These are phyloP conservation scores for Trypanosoma theileri DNA, from an alignment of 208 protist genomes.

Conservation along the genomic window DNA sequence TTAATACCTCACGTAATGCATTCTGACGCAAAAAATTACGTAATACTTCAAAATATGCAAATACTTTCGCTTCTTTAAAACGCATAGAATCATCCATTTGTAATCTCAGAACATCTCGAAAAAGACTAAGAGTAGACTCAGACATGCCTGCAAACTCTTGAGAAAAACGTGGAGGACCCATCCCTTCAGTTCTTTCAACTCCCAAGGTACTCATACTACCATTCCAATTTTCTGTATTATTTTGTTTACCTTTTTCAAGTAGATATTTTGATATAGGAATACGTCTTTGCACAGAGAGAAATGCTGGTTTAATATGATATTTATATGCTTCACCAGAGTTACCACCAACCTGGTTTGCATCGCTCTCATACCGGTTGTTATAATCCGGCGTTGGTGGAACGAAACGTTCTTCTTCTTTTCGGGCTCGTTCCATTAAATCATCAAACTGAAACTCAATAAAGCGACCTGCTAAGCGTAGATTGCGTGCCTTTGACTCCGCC, in stretches of 20 bases:
- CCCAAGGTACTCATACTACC: not conserved
- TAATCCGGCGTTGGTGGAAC: constrained; percentile 42
- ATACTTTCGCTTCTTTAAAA: constrained; percentile 77
- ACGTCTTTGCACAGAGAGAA: constrained; percentile 58
- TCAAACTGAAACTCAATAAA: constrained; percentile 87
- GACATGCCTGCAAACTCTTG: constrained; percentile 77
- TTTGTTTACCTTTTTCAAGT: constrained; percentile 35
- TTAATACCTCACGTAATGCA: constrained; percentile 72
- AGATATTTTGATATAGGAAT: constrained; percentile 64
- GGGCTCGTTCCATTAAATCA: constrained; percentile 60
- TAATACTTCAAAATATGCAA: constrained; percentile 83
- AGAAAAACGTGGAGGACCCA: constrained; percentile 37
- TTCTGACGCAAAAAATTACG: constrained; percentile 81
- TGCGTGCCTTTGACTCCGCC: constrained; percentile 75
- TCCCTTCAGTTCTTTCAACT: constrained; percentile 1
- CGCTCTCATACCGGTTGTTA: constrained; percentile 56
- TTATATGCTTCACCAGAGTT: constrained; percentile 56
- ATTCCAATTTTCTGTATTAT: not conserved
- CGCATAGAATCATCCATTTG: constrained; percentile 76
- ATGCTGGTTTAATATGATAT: constrained; percentile 48
- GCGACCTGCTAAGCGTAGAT: constrained; percentile 73
- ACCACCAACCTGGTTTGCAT: constrained; percentile 49
- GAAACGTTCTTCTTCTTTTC: constrained; percentile 57
- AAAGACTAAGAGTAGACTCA: constrained; percentile 68
- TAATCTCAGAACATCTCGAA: constrained; percentile 78